phyloP scores from a whole-genome alignment of 768 basidiomycete species.

The Phylloporus arenicola region DNA sequence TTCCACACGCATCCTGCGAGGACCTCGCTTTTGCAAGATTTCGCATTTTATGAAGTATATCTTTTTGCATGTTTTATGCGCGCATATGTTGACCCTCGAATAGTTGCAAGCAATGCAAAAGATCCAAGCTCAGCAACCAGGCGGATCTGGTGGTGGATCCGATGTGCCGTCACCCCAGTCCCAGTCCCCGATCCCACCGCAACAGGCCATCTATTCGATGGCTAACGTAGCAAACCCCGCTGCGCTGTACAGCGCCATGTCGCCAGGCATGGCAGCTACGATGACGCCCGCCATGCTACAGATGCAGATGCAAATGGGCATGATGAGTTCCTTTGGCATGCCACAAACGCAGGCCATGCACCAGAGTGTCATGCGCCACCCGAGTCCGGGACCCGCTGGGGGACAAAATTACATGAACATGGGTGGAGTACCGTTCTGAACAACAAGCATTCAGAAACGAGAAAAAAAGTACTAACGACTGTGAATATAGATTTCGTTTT shows the following conservation, averaged over 20 bases:
- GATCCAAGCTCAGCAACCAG: constrained; percentile 33
- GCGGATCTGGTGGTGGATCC: constrained; percentile 24
- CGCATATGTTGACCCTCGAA: constrained; percentile 7
- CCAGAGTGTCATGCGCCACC: constrained; percentile 79
- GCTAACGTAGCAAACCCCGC: constrained; percentile 42
- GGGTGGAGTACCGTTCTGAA: constrained; percentile 31
- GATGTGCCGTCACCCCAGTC: constrained; percentile 30
- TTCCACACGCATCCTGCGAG: constrained; percentile 91
- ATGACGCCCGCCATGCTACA: constrained; percentile 32
- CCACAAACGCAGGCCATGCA: constrained; percentile 73
- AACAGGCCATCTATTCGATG: constrained; percentile 44
- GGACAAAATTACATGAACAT: constrained; percentile 44
- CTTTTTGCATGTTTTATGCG: not conserved
- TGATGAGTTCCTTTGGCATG: constrained; percentile 45
- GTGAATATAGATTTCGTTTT: constrained; percentile 25
- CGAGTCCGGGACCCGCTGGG: constrained; percentile 55
- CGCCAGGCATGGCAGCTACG: constrained; percentile 26
- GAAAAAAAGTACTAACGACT: constrained; percentile 13
- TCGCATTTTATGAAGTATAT: constrained; percentile 83
- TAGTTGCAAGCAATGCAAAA: constrained; percentile 88
- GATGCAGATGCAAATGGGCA: constrained; percentile 49
- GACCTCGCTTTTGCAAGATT: constrained; percentile 91
- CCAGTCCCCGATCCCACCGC: constrained; percentile 38
- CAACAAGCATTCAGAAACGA: constrained; percentile 11
- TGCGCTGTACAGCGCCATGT: constrained; percentile 33